phyloP scores from a whole-genome alignment of 768 basidiomycete genomes.

The Strobilomyces confusus region DNA sequence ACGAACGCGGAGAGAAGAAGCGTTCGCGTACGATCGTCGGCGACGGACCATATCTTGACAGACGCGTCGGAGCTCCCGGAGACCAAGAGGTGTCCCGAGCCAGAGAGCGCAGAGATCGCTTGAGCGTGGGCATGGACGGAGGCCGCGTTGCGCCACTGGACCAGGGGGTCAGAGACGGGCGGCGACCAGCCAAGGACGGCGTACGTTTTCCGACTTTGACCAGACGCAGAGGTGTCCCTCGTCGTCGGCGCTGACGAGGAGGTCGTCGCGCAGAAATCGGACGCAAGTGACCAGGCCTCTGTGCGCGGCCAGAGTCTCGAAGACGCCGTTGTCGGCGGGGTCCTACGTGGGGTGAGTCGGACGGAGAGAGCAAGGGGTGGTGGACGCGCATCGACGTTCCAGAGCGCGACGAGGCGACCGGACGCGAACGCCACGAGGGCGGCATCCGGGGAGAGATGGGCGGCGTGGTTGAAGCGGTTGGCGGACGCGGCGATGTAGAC shows the following conservation, averaged over 20 bases:
- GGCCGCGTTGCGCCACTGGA: slow-evolving; percentile 53
- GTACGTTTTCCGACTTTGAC: slow-evolving; percentile 36
- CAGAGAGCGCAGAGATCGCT: slow-evolving; percentile 66
- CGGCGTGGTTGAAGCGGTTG: slow-evolving; percentile 43
- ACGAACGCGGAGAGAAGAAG: neutral
- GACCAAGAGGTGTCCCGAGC: slow-evolving; percentile 46
- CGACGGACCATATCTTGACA: slow-evolving; percentile 70
- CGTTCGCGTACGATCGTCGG: slow-evolving; percentile 24
- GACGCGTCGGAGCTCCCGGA: slow-evolving; percentile 82
- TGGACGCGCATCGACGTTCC: slow-evolving; percentile 48
- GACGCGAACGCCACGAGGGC: slow-evolving; percentile 54
- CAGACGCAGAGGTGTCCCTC: slow-evolving; percentile 65
- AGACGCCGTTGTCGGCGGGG: slow-evolving; percentile 49
- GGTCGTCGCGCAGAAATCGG: slow-evolving; percentile 52
- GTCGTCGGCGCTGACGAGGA: slow-evolving; percentile 73
- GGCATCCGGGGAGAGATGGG: slow-evolving; percentile 30
- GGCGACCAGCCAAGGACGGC: neutral
- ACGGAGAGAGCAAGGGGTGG: neutral
- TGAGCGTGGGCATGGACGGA: slow-evolving; percentile 59
- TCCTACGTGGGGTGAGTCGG: slow-evolving; percentile 36
- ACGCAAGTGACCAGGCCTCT: slow-evolving; percentile 71
- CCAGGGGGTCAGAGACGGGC: slow-evolving; percentile 11
- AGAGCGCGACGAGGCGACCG: slow-evolving; percentile 52
- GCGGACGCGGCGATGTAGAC: slow-evolving; percentile 46
- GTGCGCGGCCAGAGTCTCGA: slow-evolving; percentile 73